These are phyloP conservation scores for Amanita molliuscula DNA, from an alignment of 768 basidiomycete genomes.

Conservation along the genomic window DNA sequence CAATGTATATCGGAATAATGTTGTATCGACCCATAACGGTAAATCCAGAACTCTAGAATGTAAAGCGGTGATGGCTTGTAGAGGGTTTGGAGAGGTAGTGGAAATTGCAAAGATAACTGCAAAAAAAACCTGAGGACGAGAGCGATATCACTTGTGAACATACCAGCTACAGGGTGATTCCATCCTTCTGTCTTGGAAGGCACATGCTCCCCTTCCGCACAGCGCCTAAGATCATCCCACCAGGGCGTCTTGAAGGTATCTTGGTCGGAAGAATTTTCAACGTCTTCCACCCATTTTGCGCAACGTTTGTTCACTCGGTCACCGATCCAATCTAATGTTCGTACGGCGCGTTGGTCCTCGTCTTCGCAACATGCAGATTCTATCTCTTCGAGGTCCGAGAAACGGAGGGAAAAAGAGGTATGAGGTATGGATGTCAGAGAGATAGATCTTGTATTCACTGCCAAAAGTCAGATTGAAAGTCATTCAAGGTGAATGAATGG, in stretches of 20 bases:
- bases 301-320: slow-evolving; percentile 56
- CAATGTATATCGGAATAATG: slow-evolving; percentile 60
- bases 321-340: slow-evolving; percentile 83
- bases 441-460: slow-evolving; percentile 76
- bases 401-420: slow-evolving; percentile 62
- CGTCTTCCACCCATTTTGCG: slow-evolving; percentile 60
- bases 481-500: slow-evolving; percentile 6
- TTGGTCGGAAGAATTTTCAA: slow-evolving; percentile 35
- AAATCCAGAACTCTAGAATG: slow-evolving; percentile 57
- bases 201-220: slow-evolving; percentile 66
- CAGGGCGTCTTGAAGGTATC: slow-evolving; percentile 52
- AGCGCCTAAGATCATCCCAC: slow-evolving; percentile 80
- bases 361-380: slow-evolving; percentile 70
- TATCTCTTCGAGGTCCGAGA: slow-evolving; percentile 65
- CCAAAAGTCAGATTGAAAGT: slow-evolving; percentile 3
- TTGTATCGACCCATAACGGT: slow-evolving; percentile 75
- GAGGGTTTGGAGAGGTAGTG: slow-evolving; percentile 70
- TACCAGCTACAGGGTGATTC: slow-evolving; percentile 82
- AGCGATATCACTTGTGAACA: slow-evolving; percentile 19
- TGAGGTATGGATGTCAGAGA: slow-evolving; percentile 62
- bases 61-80: slow-evolving; percentile 71
- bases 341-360: slow-evolving; percentile 66
- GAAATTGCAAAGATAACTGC: slow-evolving; percentile 77
- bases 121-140: slow-evolving; percentile 3
- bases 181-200: slow-evolving; percentile 68